These are phyloP conservation scores for Ophiostoma piceae DNA, from an alignment of 2,329 filamentous ascomycete genomes.

Conservation along the genomic window DNA sequence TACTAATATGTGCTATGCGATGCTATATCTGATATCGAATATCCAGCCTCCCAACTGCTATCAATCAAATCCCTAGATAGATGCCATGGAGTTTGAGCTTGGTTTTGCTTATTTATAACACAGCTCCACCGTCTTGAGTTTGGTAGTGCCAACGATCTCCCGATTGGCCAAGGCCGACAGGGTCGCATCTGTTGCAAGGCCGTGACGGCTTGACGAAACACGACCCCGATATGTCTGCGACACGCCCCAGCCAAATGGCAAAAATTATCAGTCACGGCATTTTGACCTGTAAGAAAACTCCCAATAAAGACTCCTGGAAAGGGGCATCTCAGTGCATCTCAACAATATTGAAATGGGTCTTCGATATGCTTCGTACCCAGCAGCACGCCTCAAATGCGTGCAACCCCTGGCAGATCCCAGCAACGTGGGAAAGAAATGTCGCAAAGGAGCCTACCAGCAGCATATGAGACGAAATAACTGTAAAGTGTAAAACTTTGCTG, in stretches of 20 bases:
- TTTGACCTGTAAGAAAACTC: no score
- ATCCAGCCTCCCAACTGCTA: not conserved
- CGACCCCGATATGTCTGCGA: not conserved
- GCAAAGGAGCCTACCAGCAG: not conserved
- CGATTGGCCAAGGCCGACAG: constrained; percentile 8
- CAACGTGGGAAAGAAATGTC: not conserved
- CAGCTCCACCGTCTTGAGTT: not conserved
- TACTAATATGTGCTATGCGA: not conserved
- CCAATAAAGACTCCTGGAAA: not conserved
- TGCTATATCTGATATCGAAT: not conserved
- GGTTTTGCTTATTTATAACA: constrained; percentile 10
- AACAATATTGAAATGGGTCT: not conserved
- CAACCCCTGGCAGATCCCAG: not conserved
- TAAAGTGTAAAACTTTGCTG: not conserved
- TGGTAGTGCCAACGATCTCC: not conserved
- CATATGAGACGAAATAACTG: constrained; percentile 12
- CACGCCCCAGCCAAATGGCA: not conserved
- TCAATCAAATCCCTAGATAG: not conserved
- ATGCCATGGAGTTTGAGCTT: constrained; percentile 2
- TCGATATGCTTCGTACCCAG: not conserved
- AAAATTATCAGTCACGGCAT: no score
- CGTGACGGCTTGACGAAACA: constrained; percentile 10
- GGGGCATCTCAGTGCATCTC: constrained; percentile 1
- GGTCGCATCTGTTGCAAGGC: not conserved
- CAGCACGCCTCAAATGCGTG: not conserved